Percentiles rank a stretch among this genome's conserved stretches.
These are phyloP conservation scores for Capsella rubella DNA, from an alignment of 441 rosid genomes.

Conservation along the genomic window DNA sequence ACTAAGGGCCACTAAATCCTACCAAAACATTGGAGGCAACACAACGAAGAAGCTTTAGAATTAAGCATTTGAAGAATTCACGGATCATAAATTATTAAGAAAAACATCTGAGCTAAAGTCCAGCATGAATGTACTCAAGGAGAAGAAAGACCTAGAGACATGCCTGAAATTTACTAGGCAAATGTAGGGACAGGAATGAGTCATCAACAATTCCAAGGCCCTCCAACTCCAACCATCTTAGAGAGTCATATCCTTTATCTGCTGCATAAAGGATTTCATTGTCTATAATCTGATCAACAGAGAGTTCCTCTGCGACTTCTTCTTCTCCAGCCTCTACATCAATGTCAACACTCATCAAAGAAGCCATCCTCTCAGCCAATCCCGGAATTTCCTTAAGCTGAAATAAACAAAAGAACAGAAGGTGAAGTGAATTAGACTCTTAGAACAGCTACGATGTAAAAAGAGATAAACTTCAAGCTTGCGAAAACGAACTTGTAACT, in stretches of 20 bases:
- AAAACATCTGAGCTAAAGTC: background rate
- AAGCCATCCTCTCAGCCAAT: constrained; percentile 89
- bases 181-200: constrained; percentile 60
- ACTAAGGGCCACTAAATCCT: constrained; percentile 88
- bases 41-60: constrained; percentile 34
- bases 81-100: background rate
- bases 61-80: background rate
- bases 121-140: background rate
- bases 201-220: constrained; percentile 69
- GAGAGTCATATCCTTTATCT: constrained; percentile 55
- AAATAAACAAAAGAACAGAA: constrained; percentile 42
- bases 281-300: constrained; percentile 56
- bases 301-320: constrained; percentile 42
- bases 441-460: background rate
- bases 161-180: constrained; percentile 72
- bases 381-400: constrained; percentile 89
- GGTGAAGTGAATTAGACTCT: constrained; percentile 1
- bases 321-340: constrained; percentile 51
- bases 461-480: no score
- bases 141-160: constrained; percentile 22
- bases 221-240: constrained; percentile 91
- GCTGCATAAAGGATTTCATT: constrained; percentile 59
- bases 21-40: constrained; percentile 31
- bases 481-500: no score
- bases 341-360: constrained; percentile 81